phyloP scores from a whole-genome alignment of 148 eudicot genomes.

The Talinum fruticosum region DNA sequence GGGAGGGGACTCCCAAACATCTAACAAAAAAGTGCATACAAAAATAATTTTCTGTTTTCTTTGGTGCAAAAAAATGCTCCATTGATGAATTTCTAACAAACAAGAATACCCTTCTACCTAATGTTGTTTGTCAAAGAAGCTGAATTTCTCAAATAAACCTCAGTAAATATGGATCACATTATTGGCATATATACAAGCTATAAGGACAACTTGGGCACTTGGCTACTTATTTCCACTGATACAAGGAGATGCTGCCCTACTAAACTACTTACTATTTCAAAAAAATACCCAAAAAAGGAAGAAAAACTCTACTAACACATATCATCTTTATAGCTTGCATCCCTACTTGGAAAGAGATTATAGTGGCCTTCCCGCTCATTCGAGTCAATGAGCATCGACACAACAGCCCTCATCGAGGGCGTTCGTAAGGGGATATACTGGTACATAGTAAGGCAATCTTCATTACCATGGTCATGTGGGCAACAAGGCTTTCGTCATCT shows the following conservation, averaged over 20 bases:
- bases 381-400: conserved; percentile 70
- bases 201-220: conserved; percentile 12
- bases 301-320: conserved; percentile 5
- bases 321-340: conserved; percentile 31
- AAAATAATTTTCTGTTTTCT: no score
- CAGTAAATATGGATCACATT: conserved; percentile 15
- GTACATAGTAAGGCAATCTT: conserved; percentile 86
- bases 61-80: no score
- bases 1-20: no score
- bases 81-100: no score
- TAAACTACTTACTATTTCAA: background rate
- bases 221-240: conserved; percentile 15
- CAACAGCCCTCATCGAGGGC: conserved; percentile 75
- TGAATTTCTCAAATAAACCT: background rate
- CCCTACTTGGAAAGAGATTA: conserved; percentile 33
- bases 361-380: conserved; percentile 35
- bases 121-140: no score
- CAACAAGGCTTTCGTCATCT: conserved; percentile 35
- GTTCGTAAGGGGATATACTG: conserved; percentile 54
- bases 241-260: conserved; percentile 18
- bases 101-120: no score
- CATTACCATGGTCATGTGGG: conserved; percentile 60
- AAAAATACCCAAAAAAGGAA: conserved; percentile 5
- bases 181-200: conserved; percentile 27
- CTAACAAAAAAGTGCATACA: no score